Conservation (phyloP, 441 rosid genomes). For the Sinapis alba region DNA sequence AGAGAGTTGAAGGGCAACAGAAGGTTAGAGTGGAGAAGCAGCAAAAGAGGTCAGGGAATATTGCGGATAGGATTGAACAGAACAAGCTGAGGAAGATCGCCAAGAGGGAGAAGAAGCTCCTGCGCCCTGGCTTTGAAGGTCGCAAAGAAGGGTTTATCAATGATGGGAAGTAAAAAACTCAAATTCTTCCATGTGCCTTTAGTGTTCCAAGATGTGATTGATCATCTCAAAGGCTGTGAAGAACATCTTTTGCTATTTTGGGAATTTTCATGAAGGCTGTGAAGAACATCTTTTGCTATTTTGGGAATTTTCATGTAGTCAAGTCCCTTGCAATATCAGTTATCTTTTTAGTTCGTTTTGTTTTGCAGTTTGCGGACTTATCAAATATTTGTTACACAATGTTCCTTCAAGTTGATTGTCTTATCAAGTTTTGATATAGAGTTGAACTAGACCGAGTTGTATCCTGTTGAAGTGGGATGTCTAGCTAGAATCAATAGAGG, state of each 20-base stretch:
- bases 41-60: conserved; percentile 66
- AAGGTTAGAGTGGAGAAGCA: conserved; percentile 63
- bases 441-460: background rate
- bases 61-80: conserved; percentile 62
- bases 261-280: conserved; percentile 18
- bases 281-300: background rate
- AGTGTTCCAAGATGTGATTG: conserved; percentile 8
- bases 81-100: conserved; percentile 75
- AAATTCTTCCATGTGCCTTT: background rate
- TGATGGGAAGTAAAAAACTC: conserved; percentile 32
- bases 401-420: background rate
- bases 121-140: conserved; percentile 87
- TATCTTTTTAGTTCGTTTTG: conserved; percentile 15
- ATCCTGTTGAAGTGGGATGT: background rate
- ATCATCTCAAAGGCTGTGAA: conserved; percentile 26
- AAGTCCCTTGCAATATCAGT: conserved; percentile 19
- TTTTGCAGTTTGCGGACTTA: conserved; percentile 28
- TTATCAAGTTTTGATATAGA: background rate
- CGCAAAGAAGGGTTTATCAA: conserved; percentile 73
- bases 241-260: background rate
- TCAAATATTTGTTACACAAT: conserved; percentile 19
- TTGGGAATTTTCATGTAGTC: conserved; percentile 5
- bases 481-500: background rate
- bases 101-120: conserved; percentile 83
- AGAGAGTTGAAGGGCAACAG: conserved; percentile 47